Evolutionary conservation across 2,329 filamentous ascomycete species (phyloP).

Genomic region (Calonectria henricotiae): DNA sequence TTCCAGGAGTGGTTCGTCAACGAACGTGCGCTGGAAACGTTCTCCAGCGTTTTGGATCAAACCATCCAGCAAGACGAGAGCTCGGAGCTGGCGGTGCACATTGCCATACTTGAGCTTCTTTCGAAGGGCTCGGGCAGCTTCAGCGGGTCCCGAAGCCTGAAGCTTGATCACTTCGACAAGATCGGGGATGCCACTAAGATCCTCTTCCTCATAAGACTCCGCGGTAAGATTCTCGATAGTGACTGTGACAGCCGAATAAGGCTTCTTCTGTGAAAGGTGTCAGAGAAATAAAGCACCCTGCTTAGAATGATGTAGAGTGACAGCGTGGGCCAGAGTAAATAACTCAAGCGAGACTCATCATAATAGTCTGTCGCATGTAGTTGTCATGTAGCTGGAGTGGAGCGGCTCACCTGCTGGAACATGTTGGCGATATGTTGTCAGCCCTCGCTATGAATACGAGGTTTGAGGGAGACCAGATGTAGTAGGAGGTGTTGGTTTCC

Average conservation of each 20-base stretch:
- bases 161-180: slow-evolving; percentile 95
- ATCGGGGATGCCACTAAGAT: slow-evolving; percentile 92
- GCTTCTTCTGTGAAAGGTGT: slow-evolving; percentile 70
- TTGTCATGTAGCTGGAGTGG: neutral
- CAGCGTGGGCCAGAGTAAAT: slow-evolving; percentile 37
- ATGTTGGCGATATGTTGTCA: slow-evolving; percentile 42
- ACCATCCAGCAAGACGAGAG: slow-evolving; percentile 90
- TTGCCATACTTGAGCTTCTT: slow-evolving; percentile 99
- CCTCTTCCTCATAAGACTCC: slow-evolving; percentile 91
- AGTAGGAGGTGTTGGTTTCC: slow-evolving; percentile 17
- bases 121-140: slow-evolving; percentile 91
- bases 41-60: slow-evolving; percentile 95
- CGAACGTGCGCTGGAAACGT: slow-evolving; percentile 89
- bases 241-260: slow-evolving; percentile 94
- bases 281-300: neutral
- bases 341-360: slow-evolving; percentile 34
- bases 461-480: neutral
- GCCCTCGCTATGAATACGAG: neutral
- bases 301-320: neutral
- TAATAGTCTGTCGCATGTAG: neutral
- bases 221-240: slow-evolving; percentile 92
- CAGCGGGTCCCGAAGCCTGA: slow-evolving; percentile 87
- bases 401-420: slow-evolving; percentile 54
- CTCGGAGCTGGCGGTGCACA: slow-evolving; percentile 91
- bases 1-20: slow-evolving; percentile 92